Evolutionary conservation across 345 rosid genomes (phyloP).

Genomic region (Rubroshorea leprosula): DNA sequence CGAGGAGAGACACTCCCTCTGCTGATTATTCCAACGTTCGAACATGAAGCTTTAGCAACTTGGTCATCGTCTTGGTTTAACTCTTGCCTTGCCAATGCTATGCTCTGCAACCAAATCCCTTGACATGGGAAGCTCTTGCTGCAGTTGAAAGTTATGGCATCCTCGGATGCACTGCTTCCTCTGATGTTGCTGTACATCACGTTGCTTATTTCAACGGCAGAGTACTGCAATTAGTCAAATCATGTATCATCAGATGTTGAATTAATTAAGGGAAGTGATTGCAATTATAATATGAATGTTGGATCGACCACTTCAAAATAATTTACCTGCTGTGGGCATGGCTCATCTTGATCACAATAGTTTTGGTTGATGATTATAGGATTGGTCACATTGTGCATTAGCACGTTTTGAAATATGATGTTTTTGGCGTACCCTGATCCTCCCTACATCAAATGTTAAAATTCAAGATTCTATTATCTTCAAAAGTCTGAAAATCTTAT

Average conservation of each 20-base stretch:
- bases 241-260: background rate
- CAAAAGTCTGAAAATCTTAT: background rate
- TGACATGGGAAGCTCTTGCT: conserved; percentile 51
- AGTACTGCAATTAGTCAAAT: conserved; percentile 27
- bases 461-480: background rate
- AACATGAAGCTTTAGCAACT: conserved; percentile 51
- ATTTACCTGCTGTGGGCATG: conserved; percentile 60
- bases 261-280: background rate
- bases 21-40: conserved; percentile 33
- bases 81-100: conserved; percentile 22
- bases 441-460: conserved; percentile 37
- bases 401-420: conserved; percentile 53
- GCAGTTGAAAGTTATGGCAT: conserved; percentile 62
- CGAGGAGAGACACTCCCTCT: conserved; percentile 42
- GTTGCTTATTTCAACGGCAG: conserved; percentile 73
- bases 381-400: conserved; percentile 62
- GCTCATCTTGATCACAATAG: conserved; percentile 55
- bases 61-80: conserved; percentile 6
- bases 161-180: conserved; percentile 68
- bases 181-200: conserved; percentile 58
- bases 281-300: too few species aligned
- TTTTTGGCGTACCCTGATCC: conserved; percentile 73
- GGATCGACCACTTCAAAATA: too few species aligned
- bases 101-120: conserved; percentile 49
- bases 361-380: conserved; percentile 81